These are phyloP conservation scores for Fonsecaea monophora DNA, from an alignment of 2,329 filamentous ascomycete genomes.

Conservation along the genomic window DNA sequence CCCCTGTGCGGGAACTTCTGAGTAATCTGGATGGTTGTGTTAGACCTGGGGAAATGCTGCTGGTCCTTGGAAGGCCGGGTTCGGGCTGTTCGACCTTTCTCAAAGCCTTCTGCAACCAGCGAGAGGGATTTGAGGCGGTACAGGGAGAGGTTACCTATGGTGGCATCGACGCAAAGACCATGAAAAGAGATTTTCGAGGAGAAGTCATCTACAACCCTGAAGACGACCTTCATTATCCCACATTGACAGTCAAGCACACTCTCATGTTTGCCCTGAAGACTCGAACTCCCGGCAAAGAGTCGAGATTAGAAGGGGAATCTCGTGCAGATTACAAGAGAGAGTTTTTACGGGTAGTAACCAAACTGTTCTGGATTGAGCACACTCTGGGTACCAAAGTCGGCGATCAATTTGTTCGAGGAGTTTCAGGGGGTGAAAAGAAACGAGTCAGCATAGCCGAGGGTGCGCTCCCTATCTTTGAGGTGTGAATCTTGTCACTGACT, in stretches of 20 bases:
- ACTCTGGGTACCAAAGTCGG: constrained; percentile 76
- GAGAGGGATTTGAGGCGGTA: constrained; percentile 65
- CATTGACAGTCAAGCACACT: constrained; percentile 77
- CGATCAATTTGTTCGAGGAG: constrained; percentile 74
- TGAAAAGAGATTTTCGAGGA: constrained; percentile 58
- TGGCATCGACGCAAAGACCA: constrained; percentile 59
- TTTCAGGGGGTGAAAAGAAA: constrained; percentile 75
- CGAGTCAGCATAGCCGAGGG: constrained; percentile 60
- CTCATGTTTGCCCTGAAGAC: constrained; percentile 74
- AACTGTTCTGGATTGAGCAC: constrained; percentile 74
- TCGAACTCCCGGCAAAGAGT: constrained; percentile 68
- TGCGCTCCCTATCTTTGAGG: neutral
- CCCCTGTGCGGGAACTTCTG: constrained; percentile 69
- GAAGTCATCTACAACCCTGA: constrained; percentile 75
- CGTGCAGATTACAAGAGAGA: constrained; percentile 66
- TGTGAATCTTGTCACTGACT: constrained; percentile 62
- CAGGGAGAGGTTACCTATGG: constrained; percentile 63
- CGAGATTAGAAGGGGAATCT: constrained; percentile 67
- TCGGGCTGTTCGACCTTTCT: constrained; percentile 74
- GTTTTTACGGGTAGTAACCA: constrained; percentile 71
- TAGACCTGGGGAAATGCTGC: constrained; percentile 74
- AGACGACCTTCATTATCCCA: constrained; percentile 77
- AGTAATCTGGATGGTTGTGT: constrained; percentile 71
- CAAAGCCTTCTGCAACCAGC: constrained; percentile 71
- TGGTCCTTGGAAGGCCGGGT: constrained; percentile 72